Evolutionary conservation across 495 filamentous ascomycete genomes (phyloP).

Genomic region (Durotheca rogersii): DNA sequence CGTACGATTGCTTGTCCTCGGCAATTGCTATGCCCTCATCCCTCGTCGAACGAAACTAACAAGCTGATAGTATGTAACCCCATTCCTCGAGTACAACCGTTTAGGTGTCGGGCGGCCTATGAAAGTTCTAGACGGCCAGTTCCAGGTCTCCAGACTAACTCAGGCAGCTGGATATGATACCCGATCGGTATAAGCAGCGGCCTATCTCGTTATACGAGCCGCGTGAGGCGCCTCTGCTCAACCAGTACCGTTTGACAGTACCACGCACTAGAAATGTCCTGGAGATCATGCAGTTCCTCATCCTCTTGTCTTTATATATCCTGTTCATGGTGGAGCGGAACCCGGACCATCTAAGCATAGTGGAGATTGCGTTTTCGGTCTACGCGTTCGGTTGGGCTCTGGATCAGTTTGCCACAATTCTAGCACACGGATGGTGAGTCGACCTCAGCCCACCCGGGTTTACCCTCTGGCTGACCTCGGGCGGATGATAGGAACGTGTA

Average conservation of each 20-base stretch:
- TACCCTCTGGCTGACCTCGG: slow-evolving; percentile 4
- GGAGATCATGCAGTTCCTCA: slow-evolving; percentile 65
- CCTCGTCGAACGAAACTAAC: slow-evolving; percentile 21
- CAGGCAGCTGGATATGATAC: slow-evolving; percentile 60
- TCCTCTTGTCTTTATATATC: slow-evolving; percentile 63
- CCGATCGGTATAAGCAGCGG: slow-evolving; percentile 71
- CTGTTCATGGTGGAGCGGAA: slow-evolving; percentile 62
- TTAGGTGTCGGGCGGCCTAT: too few species aligned
- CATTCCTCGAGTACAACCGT: too few species aligned
- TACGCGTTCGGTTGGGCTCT: slow-evolving; percentile 71
- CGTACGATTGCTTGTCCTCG: too few species aligned
- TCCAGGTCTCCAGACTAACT: slow-evolving; percentile 7
- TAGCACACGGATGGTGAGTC: slow-evolving; percentile 66
- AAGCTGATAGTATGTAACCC: slow-evolving; percentile 16
- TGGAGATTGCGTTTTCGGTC: slow-evolving; percentile 61
- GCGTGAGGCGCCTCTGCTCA: slow-evolving; percentile 61
- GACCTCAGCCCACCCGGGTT: neutral
- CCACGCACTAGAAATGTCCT: slow-evolving; percentile 67
- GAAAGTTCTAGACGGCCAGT: neutral
- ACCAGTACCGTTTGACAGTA: slow-evolving; percentile 73
- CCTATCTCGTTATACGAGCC: slow-evolving; percentile 72
- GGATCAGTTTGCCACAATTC: slow-evolving; percentile 69
- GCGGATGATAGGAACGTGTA: slow-evolving; percentile 67
- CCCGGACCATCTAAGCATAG: slow-evolving; percentile 45
- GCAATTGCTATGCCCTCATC: neutral